Base-by-base conservation (phyloP, 768 basidiomycete species). In the Naganishia antarctica region DNA sequence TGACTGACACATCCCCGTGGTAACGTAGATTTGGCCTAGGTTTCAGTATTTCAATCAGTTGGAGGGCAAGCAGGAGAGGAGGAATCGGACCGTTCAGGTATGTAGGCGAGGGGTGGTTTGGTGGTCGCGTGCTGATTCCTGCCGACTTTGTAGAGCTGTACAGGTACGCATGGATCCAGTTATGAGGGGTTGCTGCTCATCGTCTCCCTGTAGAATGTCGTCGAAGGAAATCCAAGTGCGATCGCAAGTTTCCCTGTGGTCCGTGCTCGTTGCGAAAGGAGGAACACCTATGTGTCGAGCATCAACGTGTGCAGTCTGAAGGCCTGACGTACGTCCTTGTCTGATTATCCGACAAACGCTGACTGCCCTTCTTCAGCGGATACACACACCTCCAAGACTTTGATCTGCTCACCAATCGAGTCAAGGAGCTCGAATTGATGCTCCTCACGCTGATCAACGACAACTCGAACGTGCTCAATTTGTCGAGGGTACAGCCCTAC, bases 161-260 rank as follows among this genome's bases (percentile, higher is more conserved):
- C 63, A 28, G 31, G 63, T 64, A 1, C 21, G 61, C 46, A 16
- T 3, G 37, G 7, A 8, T 1, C 3, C 44, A 13, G 25, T 29
- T 28, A 32, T 61, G 18, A 15, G 15, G 4, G 31, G 18, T 28
- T 11, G 9, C n/a, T 18, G 25, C 12, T 47, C 16, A 46, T 25
- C 3, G 3, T 3, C 16, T 61, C 13, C 28, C 13, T 18, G 7
- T 25, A 63, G 61, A 48, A 50, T 65, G 64, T 31, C 53, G 64
- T 4, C 34, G 49, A 23, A 45, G 64, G 57, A 65, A 65, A 50
- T 60, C 64, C 18, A 65, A 65, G 34, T 64, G 63, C 40, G 64
- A 65, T 48, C 64, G 64, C 26, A 60, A 65, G 44, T 65, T 65
- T 29, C 64, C 64, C 28, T 65, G 64, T 45, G 64, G 64, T 1